Base-by-base conservation (phyloP, 306 rosid species). In the Datisca glomerata region DNA sequence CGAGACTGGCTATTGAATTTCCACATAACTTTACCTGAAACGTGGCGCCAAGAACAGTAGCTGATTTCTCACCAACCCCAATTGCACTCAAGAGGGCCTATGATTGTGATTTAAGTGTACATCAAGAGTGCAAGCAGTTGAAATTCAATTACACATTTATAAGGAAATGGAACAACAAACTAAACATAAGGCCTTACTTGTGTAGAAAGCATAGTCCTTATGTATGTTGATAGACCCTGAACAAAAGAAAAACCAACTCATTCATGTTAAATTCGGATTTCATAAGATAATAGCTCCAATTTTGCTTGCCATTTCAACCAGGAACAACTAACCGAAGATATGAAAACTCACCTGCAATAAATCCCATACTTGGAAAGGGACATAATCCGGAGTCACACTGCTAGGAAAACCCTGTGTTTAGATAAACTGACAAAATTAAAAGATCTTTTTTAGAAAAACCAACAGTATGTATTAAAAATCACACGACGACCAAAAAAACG, bases 51-150 rank as follows among this genome's bases (percentile, higher is more conserved):
- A 89, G 60, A 19, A 89, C 93, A 7, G 97, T 89, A 11, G 95
- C 95, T 18, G 97, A 89, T 64, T 89, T 81, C 75, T 89, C 97
- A 22, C 95, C 97, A 4, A 89, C 97, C 47, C 97, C 95, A 65
- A 89, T 80, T 41, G 97, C 93, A 64, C 91, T 64, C 49, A 89
- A 67, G 56, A 89, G 83, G 72, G 95, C 97, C 95, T 83, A 37
- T 39, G 51, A 65, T 18, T 24, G 40, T 33, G 14, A 64, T 36
- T 40, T 55, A 40, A 21, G 14, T 21, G 24, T 37, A 22, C 14
- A 49, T 14, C 9, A 8, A 24, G 24, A 24, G 2, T 6, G 4
- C 37, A 38, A 17, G 15, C 15, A 24, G 27, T 18, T 33, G 28
- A 41, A 52, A 27, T 18, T 41, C 25, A 52, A 24, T 20, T 18